Evolutionary conservation across 2,329 filamentous ascomycete genomes (phyloP).

Genomic region (Colletotrichum trifolii): DNA sequence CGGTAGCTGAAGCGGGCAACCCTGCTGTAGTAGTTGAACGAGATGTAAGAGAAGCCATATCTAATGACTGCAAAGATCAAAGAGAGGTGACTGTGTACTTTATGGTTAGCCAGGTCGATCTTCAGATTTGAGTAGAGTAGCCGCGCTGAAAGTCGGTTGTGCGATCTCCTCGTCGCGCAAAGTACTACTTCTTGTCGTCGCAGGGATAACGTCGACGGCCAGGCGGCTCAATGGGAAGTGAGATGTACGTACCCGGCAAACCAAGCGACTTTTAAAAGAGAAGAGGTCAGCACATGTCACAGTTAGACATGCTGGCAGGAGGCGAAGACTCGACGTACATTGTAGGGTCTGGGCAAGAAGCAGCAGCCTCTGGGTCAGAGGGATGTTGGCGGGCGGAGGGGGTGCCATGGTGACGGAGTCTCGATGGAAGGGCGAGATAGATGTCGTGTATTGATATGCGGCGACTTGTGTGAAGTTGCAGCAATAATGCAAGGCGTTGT

Average conservation of each 20-base stretch:
- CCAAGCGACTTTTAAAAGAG: slow-evolving; percentile 72
- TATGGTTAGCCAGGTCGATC: slow-evolving; percentile 5
- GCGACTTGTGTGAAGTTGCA: neutral
- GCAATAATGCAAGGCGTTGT: neutral
- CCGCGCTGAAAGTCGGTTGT: neutral
- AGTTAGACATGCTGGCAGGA: slow-evolving; percentile 35
- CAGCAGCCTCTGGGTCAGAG: slow-evolving; percentile 79
- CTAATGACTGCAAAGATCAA: slow-evolving; percentile 85
- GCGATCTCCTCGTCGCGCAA: slow-evolving; percentile 6
- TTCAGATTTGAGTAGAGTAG: neutral
- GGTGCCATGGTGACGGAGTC: slow-evolving; percentile 57
- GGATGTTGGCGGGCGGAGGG: slow-evolving; percentile 75
- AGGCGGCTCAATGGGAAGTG: slow-evolving; percentile 25
- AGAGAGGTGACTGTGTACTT: slow-evolving; percentile 76
- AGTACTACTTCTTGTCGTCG: slow-evolving; percentile 19
- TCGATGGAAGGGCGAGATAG: slow-evolving; percentile 4
- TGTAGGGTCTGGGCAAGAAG: slow-evolving; percentile 89
- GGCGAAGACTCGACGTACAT: slow-evolving; percentile 68
- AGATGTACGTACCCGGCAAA: slow-evolving; percentile 77
- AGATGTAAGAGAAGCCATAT: slow-evolving; percentile 87
- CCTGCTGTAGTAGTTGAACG: slow-evolving; percentile 85
- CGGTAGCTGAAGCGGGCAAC: slow-evolving; percentile 89
- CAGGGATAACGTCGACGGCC: slow-evolving; percentile 27
- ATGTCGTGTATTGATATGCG: neutral
- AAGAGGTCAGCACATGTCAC: slow-evolving; percentile 47